Base-by-base conservation (phyloP, 2,329 filamentous ascomycete species). In the Lachnellula cervina region DNA sequence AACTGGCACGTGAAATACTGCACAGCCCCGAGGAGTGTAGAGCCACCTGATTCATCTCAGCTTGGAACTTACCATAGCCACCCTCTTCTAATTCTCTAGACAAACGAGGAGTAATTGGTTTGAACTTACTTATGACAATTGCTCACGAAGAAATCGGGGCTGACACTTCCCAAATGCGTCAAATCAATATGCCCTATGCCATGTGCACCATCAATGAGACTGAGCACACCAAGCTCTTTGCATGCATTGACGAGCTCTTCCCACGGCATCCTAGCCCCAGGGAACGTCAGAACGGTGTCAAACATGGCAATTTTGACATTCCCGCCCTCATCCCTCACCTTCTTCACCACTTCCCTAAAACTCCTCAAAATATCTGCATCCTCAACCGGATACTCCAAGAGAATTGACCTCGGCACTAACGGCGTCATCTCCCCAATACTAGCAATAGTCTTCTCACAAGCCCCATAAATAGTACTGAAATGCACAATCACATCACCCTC, bases 61-160 rank as follows among this genome's bases (percentile, higher is more conserved):
- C 23, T 19, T 4, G 14, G 21, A 19, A 46, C 37, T 43, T n/a
- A 2, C 14, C 7, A 19, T 11, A 14, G 17, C 37, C 37, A n/a
- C 28, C 44, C 21, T 23, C 7, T 13, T n/a, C 6, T 16, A 1
- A n/a, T 21, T 38, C 14, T 35, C 35, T 32, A 13, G 4, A 45
- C 5, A 21, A 21, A 37, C 17, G 16, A 37, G n/a, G 11, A 32
- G 25, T 43, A 17, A 38, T 38, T 17, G 17, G 14, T 32, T 32
- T 40, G 1, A 52, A 52, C 82, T 90, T 91, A 97, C 77, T 96
- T 96, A 74, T 96, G 89, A 66, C 86, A 90, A 70, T 96, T 97
- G 56, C 80, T 87, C 9, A 93, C 81, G 67, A 95, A 90, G 73
- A 96, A 96, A 71, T 97, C 92, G 0, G 90, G 86, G 57, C 90